Percentiles rank a stretch among this genome's conserved stretches.
Conservation (phyloP, 257 asterid species). For the Gentiana macrophylla region DNA sequence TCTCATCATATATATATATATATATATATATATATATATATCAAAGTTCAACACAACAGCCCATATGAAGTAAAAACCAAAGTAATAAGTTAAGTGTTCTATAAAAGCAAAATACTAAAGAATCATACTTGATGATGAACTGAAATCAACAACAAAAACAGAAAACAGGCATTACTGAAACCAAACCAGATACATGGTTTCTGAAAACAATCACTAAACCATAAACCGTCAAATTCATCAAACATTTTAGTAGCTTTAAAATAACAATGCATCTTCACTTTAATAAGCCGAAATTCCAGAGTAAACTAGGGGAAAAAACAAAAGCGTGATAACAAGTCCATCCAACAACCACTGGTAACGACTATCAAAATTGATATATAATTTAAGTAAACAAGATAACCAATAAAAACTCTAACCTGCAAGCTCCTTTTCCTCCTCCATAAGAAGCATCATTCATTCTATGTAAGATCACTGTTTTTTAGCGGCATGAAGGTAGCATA, state of each 20-base stretch:
- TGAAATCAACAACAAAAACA: no score
- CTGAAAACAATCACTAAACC: neutral
- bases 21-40: no score
- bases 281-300: conserved; percentile 11
- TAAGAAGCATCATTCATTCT: neutral
- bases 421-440: conserved; percentile 13
- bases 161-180: no score
- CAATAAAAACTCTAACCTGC: conserved; percentile 23
- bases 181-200: neutral
- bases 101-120: no score
- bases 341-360: conserved; percentile 18
- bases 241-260: neutral
- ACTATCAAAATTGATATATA: conserved; percentile 45
- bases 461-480: conserved; percentile 20
- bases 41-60: no score
- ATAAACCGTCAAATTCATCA: neutral
- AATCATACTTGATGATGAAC: no score
- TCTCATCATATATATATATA: no score
- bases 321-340: conserved; percentile 18
- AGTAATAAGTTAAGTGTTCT: no score
- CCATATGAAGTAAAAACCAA: no score
- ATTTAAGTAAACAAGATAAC: conserved; percentile 15
- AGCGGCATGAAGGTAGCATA: conserved; percentile 30
- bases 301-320: conserved; percentile 3
- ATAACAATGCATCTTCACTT: neutral